A percentile compares a stretch with the other conserved stretches of the same genome.
Conservation (phyloP, 305 asterid genomes). For the Andrographis paniculata region DNA sequence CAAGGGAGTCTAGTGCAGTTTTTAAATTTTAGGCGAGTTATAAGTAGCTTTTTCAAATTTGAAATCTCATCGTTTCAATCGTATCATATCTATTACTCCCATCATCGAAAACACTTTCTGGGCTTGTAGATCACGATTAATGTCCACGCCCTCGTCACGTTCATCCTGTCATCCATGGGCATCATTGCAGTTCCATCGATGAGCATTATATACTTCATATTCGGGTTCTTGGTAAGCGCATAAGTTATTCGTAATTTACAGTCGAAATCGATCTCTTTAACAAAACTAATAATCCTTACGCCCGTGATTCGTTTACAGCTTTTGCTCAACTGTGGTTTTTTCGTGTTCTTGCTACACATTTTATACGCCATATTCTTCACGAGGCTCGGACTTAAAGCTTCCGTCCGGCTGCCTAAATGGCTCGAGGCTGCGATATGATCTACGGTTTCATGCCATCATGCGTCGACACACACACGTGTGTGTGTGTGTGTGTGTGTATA, state of each 20-base stretch:
- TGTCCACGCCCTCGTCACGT: constrained; percentile 71
- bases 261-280: not conserved
- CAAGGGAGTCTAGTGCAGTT: too few species aligned
- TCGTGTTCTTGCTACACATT: constrained; percentile 74
- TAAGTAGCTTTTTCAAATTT: too few species aligned
- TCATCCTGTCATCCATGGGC: constrained; percentile 58
- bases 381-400: constrained; percentile 69
- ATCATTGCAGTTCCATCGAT: constrained; percentile 65
- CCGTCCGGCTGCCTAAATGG: constrained; percentile 80
- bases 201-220: constrained; percentile 60
- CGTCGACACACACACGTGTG: too few species aligned
- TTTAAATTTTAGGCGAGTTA: too few species aligned
- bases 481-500: too few species aligned
- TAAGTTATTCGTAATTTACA: not conserved
- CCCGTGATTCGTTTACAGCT: constrained; percentile 70
- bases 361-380: constrained; percentile 69
- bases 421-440: constrained; percentile 52
- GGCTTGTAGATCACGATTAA: constrained; percentile 65
- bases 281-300: constrained; percentile 3
- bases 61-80: too few species aligned
- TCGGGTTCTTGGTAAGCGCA: constrained; percentile 67
- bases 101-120: not conserved
- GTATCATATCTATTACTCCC: not conserved
- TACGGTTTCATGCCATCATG: not conserved
- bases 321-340: constrained; percentile 60